Base-by-base conservation (phyloP, 2,329 filamentous ascomycete species). In the Penicillium sp. region DNA sequence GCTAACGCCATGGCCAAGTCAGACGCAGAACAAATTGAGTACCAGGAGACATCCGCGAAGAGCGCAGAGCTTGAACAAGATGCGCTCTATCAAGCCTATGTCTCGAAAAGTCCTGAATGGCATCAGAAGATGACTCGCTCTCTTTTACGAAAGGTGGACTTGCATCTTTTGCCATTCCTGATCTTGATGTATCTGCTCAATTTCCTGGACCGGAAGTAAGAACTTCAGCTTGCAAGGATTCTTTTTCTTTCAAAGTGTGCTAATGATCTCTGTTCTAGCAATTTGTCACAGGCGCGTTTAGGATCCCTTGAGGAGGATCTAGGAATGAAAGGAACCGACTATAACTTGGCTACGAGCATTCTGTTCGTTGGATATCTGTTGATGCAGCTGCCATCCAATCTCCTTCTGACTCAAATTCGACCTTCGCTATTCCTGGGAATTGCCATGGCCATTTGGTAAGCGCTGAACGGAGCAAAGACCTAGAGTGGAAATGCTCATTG, bases 311-410 rank as follows among this genome's bases (percentile, higher is more conserved):
- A 86, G 56, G 55, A 73, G 23, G 84, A 86, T 55, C 71, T 86
- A 0, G 70, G 70, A 1, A 83, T 86, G 80, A 73, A 67, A 6
- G 82, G 82, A 8, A 85, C 81, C 2, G 81, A 87, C 48, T 86
- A 83, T 65, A 85, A 85, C 61, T 69, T 84, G 1, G 79, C 80
- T 11, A 83, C 80, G 4, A 80, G 78, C 58, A 82, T 84, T 62
- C 73, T 84, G 29, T 86, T 85, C 58, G 82, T 85, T 43, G 75
- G 84, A 3, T 88, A 88, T 62, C 72, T 87, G 0, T 70, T 86
- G 13, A 86, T 87, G 80, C 84, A 88, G 66, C 71, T 88, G 0
- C 85, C 85, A 0, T 86, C 83, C 0, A 88, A 88, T 59, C 75
- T 87, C 55, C 64, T 85, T 0, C 72, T 87, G 2, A 85, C 83